Conservation (phyloP, 768 basidiomycete genomes). For the Rhizopogon rudus region DNA sequence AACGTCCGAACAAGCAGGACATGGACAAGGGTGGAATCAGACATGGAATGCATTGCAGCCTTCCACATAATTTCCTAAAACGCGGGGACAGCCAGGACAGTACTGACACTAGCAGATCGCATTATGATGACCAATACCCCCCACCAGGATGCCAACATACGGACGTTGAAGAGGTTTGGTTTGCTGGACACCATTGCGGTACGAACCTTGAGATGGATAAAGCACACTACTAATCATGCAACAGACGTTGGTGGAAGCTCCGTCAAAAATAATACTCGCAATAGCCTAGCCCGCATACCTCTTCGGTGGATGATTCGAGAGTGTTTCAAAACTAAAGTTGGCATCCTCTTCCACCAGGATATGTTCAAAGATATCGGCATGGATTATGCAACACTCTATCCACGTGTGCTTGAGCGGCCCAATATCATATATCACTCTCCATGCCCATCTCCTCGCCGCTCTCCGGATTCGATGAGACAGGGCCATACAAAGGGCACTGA, state of each 20-base stretch:
- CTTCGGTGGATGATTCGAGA: conserved; percentile 78
- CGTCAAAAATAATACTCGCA: conserved; percentile 48
- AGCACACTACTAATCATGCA: neutral
- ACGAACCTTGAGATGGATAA: conserved; percentile 11
- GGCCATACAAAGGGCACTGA: neutral
- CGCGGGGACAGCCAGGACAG: neutral
- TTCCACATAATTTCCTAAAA: conserved; percentile 13
- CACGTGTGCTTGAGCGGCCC: conserved; percentile 30
- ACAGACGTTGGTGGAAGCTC: conserved; percentile 77
- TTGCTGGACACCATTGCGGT: conserved; percentile 72
- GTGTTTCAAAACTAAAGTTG: conserved; percentile 49
- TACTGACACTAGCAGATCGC: neutral
- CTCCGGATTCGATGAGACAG: conserved; percentile 4
- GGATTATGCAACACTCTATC: conserved; percentile 43
- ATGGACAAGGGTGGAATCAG: conserved; percentile 36
- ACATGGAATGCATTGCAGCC: conserved; percentile 40
- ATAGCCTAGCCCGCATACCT: conserved; percentile 64
- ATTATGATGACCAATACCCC: conserved; percentile 11
- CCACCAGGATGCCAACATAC: conserved; percentile 43
- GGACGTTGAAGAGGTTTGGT: conserved; percentile 77
- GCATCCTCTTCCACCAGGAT: conserved; percentile 52
- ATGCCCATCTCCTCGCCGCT: conserved; percentile 7
- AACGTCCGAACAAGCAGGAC: conserved; percentile 38
- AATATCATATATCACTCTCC: conserved; percentile 28
- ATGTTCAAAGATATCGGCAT: conserved; percentile 40